phyloP scores from a whole-genome alignment of 2,329 filamentous ascomycete species.

The Sarocladium oryzae region DNA sequence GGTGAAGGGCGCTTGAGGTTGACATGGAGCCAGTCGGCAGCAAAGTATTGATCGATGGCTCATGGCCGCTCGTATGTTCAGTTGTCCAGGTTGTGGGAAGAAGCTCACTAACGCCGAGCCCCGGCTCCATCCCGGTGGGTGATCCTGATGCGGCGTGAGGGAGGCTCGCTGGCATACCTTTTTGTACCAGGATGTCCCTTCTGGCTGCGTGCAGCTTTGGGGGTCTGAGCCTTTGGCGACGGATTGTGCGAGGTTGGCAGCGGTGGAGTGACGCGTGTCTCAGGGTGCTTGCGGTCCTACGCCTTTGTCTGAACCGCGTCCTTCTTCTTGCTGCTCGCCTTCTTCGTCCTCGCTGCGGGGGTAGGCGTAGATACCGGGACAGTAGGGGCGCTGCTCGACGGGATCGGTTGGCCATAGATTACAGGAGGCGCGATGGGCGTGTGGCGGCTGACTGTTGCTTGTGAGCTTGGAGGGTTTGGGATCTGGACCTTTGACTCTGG shows the following conservation, averaged over 20 bases:
- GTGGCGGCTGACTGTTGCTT: conserved; percentile 14
- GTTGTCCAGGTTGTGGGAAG: too few species aligned
- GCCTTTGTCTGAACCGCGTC: not conserved
- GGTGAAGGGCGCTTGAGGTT: too few species aligned
- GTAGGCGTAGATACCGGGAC: not conserved
- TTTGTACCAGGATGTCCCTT: not conserved
- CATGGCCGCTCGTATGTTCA: too few species aligned
- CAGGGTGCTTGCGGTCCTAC: not conserved
- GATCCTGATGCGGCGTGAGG: not conserved
- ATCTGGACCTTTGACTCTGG: conserved; percentile 12
- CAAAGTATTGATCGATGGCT: too few species aligned
- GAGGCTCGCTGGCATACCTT: not conserved
- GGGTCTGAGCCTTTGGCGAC: not conserved
- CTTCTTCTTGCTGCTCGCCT: conserved; percentile 1
- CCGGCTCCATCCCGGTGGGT: not conserved
- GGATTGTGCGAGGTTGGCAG: not conserved
- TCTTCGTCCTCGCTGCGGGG: not conserved
- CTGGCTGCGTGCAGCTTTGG: not conserved
- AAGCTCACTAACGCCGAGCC: too few species aligned
- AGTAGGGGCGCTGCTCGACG: conserved; percentile 1
- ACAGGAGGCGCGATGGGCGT: conserved; percentile 4
- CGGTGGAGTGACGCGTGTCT: not conserved
- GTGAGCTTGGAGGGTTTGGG: conserved; percentile 25
- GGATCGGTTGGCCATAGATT: not conserved
- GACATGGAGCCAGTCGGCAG: too few species aligned